phyloP scores from a whole-genome alignment of 2,329 filamentous ascomycete genomes.

The Hymenoscyphus salicellus region DNA sequence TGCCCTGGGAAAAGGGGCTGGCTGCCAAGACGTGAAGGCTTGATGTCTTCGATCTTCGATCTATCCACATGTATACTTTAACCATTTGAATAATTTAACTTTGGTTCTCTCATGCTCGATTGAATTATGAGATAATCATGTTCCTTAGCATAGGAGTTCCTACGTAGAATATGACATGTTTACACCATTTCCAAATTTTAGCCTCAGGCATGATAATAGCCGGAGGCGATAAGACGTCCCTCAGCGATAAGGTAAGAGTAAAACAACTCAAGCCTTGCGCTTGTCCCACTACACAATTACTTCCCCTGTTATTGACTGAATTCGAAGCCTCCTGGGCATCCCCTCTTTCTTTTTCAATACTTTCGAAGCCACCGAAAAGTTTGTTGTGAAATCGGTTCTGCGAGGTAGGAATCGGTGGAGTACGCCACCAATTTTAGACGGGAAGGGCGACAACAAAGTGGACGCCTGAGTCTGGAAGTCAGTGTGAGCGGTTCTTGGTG shows the following conservation, averaged over 20 bases:
- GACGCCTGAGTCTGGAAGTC: not conserved
- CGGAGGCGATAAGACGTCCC: not conserved
- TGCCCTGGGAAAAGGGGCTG: not conserved
- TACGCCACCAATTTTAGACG: not conserved
- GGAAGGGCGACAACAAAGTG: not conserved
- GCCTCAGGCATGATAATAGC: not conserved
- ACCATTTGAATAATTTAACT: not conserved
- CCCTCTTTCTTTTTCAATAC: not conserved
- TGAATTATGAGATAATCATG: not conserved
- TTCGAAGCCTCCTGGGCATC: not conserved
- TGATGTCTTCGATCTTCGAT: not conserved
- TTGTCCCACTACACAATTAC: not conserved
- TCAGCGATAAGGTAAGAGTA: not conserved
- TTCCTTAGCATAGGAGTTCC: not conserved
- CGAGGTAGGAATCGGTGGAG: not conserved
- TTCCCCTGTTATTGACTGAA: not conserved
- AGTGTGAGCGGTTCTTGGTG: not conserved
- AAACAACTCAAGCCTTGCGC: constrained; percentile 1
- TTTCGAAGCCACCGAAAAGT: not conserved
- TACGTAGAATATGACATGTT: not conserved
- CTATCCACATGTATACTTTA: not conserved
- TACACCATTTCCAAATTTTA: not conserved
- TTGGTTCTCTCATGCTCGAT: not conserved
- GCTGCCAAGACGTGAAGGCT: not conserved
- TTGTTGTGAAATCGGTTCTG: not conserved